phyloP scores from a whole-genome alignment of 139 green algal species.

The Chlamydomonas applanata region DNA sequence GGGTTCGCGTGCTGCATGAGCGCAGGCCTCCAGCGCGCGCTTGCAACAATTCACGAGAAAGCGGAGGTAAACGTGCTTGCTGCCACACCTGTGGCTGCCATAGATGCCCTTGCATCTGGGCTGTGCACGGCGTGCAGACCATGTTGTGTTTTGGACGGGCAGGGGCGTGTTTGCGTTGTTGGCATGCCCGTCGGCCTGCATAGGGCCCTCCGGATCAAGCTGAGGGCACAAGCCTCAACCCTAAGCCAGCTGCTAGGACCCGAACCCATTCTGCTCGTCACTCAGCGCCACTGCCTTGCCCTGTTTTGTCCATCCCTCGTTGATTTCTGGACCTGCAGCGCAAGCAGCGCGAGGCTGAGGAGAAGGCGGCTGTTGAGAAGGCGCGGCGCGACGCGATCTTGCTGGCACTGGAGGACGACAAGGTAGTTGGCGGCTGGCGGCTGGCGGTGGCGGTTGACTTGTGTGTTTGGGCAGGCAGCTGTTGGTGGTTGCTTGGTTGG shows the following conservation, averaged over 20 bases:
- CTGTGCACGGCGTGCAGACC: too few relatives aligned
- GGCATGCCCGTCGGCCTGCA: background rate
- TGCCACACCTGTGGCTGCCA: too few relatives aligned
- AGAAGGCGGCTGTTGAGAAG: slow-evolving; percentile 14
- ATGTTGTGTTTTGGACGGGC: too few relatives aligned
- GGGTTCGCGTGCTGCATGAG: background rate
- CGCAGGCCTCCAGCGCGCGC: slow-evolving; percentile 14
- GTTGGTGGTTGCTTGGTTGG: too few relatives aligned
- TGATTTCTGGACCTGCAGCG: background rate
- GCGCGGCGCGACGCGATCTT: slow-evolving; percentile 37
- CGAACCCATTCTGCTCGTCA: too few relatives aligned
- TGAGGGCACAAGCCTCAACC: too few relatives aligned
- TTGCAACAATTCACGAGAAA: slow-evolving; percentile 45
- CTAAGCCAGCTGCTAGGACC: too few relatives aligned
- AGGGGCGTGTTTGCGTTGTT: background rate
- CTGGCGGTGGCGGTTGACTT: too few relatives aligned
- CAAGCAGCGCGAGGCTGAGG: slow-evolving; percentile 37
- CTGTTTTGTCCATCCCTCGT: background rate
- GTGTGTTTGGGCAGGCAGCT: too few relatives aligned
- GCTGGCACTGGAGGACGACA: slow-evolving; percentile 37
- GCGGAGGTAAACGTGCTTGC: slow-evolving; percentile 26
- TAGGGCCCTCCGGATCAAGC: too few relatives aligned
- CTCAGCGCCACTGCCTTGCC: too few relatives aligned
- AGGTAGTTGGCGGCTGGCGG: background rate
- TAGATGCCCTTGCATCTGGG: too few relatives aligned